Evolutionary conservation across 768 basidiomycete genomes (phyloP), one percentile per base, ranked within the genome.

Genomic region (Rhodocollybia butyracea): DNA sequence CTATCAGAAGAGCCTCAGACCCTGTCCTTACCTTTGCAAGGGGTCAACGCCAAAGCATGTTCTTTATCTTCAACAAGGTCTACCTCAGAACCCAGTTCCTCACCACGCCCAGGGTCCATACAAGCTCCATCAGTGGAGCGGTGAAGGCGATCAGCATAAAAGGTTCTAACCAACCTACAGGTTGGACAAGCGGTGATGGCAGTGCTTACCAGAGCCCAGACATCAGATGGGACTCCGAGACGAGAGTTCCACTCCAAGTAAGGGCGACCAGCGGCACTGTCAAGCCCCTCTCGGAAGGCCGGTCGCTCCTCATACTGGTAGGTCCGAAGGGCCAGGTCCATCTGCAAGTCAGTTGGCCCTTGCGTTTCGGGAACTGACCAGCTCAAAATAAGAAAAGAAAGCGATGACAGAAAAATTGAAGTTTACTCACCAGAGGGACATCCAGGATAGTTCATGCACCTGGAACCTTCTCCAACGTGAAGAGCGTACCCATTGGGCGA

Each of bases 51-150:
- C n/a, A n/a, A n/a, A n/a, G n/a, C n/a, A n/a, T n/a, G n/a, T n/a
- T n/a, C n/a, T n/a, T n/a, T n/a, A n/a, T n/a, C n/a, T n/a, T n/a
- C n/a, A n/a, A n/a, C n/a, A n/a, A n/a, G n/a, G n/a, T n/a, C n/a
- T n/a, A n/a, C n/a, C n/a, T n/a, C n/a, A n/a, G n/a, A n/a, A n/a
- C n/a, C n/a, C n/a, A n/a, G n/a, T n/a, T n/a, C n/a, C n/a, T n/a
- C n/a, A n/a, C n/a, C n/a, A n/a, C n/a, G n/a, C n/a, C n/a, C n/a
- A n/a, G n/a, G n/a, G n/a, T n/a, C n/a, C n/a, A 59, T 0, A 72
- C 76, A 0, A 70, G 54, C 52, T 36, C 34, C 34, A 17, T 36
- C 34, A 36, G 7, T 36, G 8, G 34, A 36, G 7, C 7, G 34
- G 17, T 36, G 34, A 36, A 8, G 7, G 7, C 17, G 34, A 36